Base-by-base conservation (phyloP, 2,329 filamentous ascomycete genomes). In the Sclerotinia sclerotiorum region DNA sequence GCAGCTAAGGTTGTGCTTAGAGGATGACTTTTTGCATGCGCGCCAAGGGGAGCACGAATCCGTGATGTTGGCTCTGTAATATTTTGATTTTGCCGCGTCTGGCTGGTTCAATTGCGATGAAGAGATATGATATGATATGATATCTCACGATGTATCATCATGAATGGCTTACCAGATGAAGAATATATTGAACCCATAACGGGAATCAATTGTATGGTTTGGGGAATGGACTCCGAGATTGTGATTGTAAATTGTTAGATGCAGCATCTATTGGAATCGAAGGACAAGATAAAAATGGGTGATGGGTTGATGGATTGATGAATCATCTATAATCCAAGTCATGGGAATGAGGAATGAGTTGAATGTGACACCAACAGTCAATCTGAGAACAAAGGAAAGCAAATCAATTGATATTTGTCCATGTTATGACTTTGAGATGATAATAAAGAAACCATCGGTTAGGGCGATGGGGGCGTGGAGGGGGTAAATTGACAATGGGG, bases 21-120 rank as follows among this genome's bases (percentile, higher is more conserved):
- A 42, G 39, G 39, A 35, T 56, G 54, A 39, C 54, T 39, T 56
- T 56, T 56, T 39, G 54, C 54, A 24, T 56, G 32, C 11, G 54
- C 32, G 54, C 54, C 54, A 56, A 56, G 54, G 21, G 54, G 29
- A n/a, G 54, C 32, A 56, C 21, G 54, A 56, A 56, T 56, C 54
- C 54, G 15, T 10, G 32, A 3, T 60, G 56, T 19, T 64, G 46
- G 48, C 46, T 27, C 21, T 64, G 57, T 42, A 39, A 46, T 52
- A 35, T 64, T 54, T 65, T 52, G 35, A 42, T 19, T 55, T 65
- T 46, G 62, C 62, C 62, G 62, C 62, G 62, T 29, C 32, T 65
- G 49, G 49, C 62, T 52, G 15, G 24, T 54, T 29, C 19, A 24
- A 39, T 39, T 56, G 32, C 24, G 54, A n/a, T 56, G 54, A 56